Conservation (phyloP, 2,329 filamentous ascomycete genomes). For the Aspergillus sp. region DNA sequence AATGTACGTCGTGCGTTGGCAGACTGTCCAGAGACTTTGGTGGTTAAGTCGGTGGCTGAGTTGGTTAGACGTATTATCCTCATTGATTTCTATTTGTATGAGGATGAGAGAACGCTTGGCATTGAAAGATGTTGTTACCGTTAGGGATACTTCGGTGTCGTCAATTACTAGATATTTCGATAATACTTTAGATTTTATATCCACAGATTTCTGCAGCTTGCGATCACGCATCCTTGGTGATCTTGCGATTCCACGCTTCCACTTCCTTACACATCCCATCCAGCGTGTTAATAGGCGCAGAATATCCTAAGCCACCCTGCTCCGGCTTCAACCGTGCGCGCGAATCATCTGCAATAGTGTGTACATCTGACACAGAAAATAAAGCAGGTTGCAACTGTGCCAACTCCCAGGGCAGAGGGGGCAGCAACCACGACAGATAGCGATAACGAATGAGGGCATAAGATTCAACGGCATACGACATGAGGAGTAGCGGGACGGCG, state of each 20-base stretch:
- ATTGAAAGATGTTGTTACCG: too few relatives aligned
- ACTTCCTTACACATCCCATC: constrained; percentile 29
- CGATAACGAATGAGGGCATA: constrained; percentile 23
- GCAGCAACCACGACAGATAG: constrained; percentile 20
- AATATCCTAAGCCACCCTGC: constrained; percentile 27
- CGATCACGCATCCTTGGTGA: not conserved
- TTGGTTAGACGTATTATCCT: constrained; percentile 4
- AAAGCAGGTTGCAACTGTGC: constrained; percentile 25
- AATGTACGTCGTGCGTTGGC: constrained; percentile 5
- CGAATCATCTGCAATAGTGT: constrained; percentile 23
- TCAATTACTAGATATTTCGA: too few relatives aligned
- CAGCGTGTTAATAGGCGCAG: constrained; percentile 23
- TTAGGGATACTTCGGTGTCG: too few relatives aligned
- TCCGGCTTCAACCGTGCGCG: constrained; percentile 19
- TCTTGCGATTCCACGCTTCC: constrained; percentile 26
- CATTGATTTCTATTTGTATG: not conserved
- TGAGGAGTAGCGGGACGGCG: constrained; percentile 21
- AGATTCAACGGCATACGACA: constrained; percentile 26
- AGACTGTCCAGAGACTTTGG: constrained; percentile 1
- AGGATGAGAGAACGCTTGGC: too few relatives aligned
- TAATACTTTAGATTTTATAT: too few relatives aligned
- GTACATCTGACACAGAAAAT: constrained; percentile 24
- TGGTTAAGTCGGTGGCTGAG: constrained; percentile 1
- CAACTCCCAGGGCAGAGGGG: constrained; percentile 19
- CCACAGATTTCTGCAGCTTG: too few relatives aligned